Base-by-base conservation (phyloP, 441 rosid genomes). In the Kokia cookei region DNA sequence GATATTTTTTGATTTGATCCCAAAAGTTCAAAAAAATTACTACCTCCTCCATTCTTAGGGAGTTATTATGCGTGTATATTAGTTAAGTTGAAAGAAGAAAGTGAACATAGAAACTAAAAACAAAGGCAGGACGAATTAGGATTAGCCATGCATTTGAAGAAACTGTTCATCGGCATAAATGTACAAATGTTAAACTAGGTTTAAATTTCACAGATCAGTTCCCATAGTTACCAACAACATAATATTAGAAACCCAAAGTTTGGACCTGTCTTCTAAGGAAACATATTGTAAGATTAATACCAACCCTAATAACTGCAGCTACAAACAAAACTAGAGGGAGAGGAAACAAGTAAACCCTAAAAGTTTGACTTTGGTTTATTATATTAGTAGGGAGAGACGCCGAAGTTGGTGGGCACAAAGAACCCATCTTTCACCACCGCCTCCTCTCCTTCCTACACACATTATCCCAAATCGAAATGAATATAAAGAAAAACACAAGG, bases 351-450 rank as follows among this genome's bases (percentile, higher is more conserved):
- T 27, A 72, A 75, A 78, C 71, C 75, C 75, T 60, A 73, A 77
- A 24, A 83, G 9, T 5, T 27, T 51, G 24, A 45, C 29, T 48
- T 61, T 27, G 71, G 22, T 77, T 76, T 32, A 32, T 32, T 32
- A 32, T 5, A 91, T 74, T 76, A 91, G 80, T 83, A 90, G 61
- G 97, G 98, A 48, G 87, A 50, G 80, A 92, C 86, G 71, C 96
- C 97, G 63, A 86, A 84, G 61, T 89, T 87, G 14, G 94, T 79
- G 11, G 93, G 81, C 81, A 85, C 83, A 67, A 87, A 89, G 78
- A 85, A 86, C 74, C 94, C 98, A 71, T 91, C 98, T 82, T 91
- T 93, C 86, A 87, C 86, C 63, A 81, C 81, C 84, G 81, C 80
- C 47, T 89, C 94, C 27, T 93, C 98, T 79, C 88, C 97, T 47